Conservation (phyloP, 2,329 filamentous ascomycete species). For the Nothopassalora personata region DNA sequence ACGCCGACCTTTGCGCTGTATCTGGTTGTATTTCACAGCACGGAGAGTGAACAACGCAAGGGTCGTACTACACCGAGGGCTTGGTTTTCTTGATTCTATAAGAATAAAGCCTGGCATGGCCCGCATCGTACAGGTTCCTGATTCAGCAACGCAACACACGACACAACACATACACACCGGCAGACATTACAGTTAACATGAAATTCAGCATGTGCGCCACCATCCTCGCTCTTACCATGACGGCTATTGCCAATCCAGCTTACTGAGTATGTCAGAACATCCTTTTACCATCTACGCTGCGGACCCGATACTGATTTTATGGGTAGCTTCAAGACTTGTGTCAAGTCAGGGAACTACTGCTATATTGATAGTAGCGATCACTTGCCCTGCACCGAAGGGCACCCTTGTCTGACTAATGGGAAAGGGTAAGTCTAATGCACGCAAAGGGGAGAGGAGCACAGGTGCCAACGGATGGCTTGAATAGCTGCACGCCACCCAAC, state of each 20-base stretch:
- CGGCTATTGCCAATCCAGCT: background rate
- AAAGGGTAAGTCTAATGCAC: background rate
- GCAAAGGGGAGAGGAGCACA: too few relatives aligned
- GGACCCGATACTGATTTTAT: too few relatives aligned
- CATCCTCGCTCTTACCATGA: background rate
- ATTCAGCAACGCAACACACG: background rate
- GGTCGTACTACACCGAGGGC: too few relatives aligned
- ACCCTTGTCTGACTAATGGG: background rate
- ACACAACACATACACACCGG: too few relatives aligned
- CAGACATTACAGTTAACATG: background rate
- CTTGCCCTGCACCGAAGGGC: background rate
- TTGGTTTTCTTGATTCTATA: too few relatives aligned
- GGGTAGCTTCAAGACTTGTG: background rate
- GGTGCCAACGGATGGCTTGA: too few relatives aligned
- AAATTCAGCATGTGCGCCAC: background rate
- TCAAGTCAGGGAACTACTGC: background rate
- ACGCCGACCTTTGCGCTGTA: too few relatives aligned
- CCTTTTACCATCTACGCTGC: background rate
- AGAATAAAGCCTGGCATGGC: background rate
- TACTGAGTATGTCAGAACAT: background rate
- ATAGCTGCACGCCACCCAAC: too few relatives aligned
- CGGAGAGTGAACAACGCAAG: too few relatives aligned
- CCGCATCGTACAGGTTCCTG: background rate
- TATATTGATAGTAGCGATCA: background rate
- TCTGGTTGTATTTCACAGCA: too few relatives aligned